Percentiles rank a stretch among this genome's conserved stretches.
Conservation (phyloP, 1,284 basidiomycete genomes). For the Ceratobasidium sp. region DNA sequence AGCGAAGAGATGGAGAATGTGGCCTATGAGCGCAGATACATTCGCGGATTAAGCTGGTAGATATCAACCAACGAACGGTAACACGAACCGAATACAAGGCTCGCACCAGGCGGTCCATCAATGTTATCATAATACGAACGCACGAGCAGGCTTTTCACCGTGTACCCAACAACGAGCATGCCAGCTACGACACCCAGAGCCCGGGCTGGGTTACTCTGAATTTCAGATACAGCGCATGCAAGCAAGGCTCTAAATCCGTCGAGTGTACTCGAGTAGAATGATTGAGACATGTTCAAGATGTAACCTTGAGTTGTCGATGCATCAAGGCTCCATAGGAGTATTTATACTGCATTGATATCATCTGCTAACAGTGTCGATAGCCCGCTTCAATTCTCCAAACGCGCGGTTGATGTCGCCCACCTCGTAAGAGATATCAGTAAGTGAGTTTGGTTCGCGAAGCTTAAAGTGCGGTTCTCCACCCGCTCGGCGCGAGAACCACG, state of each 20-base stretch:
- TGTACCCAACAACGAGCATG: background rate
- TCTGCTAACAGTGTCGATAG: background rate
- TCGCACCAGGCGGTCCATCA: conserved; percentile 9
- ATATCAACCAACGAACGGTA: too few species aligned
- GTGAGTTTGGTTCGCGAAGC: background rate
- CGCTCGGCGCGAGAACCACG: background rate
- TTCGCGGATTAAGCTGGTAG: background rate
- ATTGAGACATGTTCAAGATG: background rate
- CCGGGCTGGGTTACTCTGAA: background rate
- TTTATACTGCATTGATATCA: background rate
- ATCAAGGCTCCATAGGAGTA: background rate
- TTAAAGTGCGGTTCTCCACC: background rate
- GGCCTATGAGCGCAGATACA: background rate
- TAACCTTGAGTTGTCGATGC: background rate
- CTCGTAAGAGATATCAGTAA: background rate
- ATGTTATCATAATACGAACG: conserved; percentile 20
- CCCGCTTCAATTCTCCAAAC: background rate
- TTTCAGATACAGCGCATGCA: background rate
- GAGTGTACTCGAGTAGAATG: background rate
- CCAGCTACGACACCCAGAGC: background rate
- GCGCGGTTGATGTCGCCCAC: background rate
- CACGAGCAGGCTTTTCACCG: background rate
- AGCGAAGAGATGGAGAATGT: background rate
- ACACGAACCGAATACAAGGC: conserved; percentile 6
- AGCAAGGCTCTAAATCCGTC: background rate